Evolutionary conservation across 2,329 filamentous ascomycete genomes (phyloP).

Genomic region (Fusarium proliferatum): DNA sequence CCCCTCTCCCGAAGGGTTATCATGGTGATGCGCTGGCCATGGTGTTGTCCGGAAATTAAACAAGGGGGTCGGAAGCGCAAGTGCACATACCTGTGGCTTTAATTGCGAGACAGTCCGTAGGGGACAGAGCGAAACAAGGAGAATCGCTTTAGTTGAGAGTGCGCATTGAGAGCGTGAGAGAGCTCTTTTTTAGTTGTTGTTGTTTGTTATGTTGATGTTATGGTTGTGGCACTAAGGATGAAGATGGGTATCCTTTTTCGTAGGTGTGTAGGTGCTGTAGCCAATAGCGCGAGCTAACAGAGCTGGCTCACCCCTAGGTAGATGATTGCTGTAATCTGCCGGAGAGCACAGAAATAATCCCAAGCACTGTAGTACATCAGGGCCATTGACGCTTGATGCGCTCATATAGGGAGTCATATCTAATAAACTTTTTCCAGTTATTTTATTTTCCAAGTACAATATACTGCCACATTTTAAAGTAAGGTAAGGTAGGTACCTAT

Average conservation of each 20-base stretch:
- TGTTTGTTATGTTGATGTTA: slow-evolving; percentile 28
- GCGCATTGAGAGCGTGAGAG: slow-evolving; percentile 39
- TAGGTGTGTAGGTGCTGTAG: neutral
- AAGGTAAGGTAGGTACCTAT: too few species aligned
- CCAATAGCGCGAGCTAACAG: neutral
- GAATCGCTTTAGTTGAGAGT: slow-evolving; percentile 22
- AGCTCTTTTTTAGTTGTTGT: slow-evolving; percentile 15
- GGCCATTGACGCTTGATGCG: neutral
- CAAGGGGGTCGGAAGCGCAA: slow-evolving; percentile 1
- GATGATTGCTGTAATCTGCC: neutral
- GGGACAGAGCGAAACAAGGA: slow-evolving; percentile 25
- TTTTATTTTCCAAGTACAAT: too few species aligned
- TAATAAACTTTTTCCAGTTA: neutral
- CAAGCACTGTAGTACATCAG: neutral
- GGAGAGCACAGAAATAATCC: neutral
- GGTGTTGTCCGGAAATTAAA: slow-evolving; percentile 30
- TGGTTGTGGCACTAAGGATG: slow-evolving; percentile 30
- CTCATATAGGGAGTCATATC: too few species aligned
- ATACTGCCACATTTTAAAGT: too few species aligned
- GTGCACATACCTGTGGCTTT: slow-evolving; percentile 33
- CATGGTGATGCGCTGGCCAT: slow-evolving; percentile 28
- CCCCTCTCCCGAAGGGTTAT: slow-evolving; percentile 24
- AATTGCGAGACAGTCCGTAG: slow-evolving; percentile 31
- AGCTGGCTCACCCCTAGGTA: neutral
- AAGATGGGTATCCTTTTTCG: neutral